Base-by-base conservation (phyloP, 176 grass and related monocot genomes). In the Zoysia japonica region DNA sequence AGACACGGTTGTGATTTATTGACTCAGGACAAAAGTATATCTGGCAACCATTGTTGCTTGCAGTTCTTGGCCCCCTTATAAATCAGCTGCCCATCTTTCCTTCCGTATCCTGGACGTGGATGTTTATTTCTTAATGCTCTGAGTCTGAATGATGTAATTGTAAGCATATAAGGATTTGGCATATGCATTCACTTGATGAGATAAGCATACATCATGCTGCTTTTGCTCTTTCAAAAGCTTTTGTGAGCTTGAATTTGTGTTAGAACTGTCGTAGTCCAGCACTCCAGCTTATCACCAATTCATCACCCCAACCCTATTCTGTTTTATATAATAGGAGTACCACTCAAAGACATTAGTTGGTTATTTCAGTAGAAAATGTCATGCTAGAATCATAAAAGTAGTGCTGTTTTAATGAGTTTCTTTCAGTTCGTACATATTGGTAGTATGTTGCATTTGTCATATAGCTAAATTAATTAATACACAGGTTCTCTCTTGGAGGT, bases 401-500 rank as follows among this genome's bases (percentile, higher is more conserved):
- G 16, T 4, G 11, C 28, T 11, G 60, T 7, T 16, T 3, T 71
- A n/a, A 7, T 49, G 39, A 38, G n/a, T 67, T 83, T 65, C 20
- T 68, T 3, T 68, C 63, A 49, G 47, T 10, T 56, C 0, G 7
- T 61, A 12, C 45, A 0, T 69, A 5, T 28, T 7, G 61, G 48
- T 51, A 45, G 42, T 61, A 61, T 1, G 42, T 9, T 54, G 15
- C 15, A 48, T 1, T 47, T 37, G 57, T 75, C 35, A n/a, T 65
- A 41, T 66, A 50, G 36, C 12, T 9, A 20, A 16, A 50, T 49
- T 65, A 49, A 47, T 28, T 65, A 9, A 50, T 10, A 65, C 71
- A 54, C 87, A 93, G 94, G 82, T 93, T 91, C 75, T 72, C 81
- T 41, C 69, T 84, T 78, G 90, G 87, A 79, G 82, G 47, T 82